phyloP scores from a whole-genome alignment of 2,329 filamentous ascomycete species.

The Phialophora chinensis region DNA sequence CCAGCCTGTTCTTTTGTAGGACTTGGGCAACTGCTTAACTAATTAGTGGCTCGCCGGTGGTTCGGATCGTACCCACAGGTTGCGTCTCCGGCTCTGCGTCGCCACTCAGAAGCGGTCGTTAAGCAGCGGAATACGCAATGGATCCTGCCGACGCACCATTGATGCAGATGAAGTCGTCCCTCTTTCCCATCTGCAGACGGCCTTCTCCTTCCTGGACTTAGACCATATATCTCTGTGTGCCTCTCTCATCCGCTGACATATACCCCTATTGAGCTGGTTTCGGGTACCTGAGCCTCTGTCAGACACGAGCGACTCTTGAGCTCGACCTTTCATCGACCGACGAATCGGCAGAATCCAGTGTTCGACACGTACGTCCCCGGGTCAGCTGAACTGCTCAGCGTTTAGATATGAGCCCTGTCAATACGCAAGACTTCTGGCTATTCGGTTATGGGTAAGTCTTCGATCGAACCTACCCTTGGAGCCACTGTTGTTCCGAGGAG shows the following conservation, averaged over 20 bases:
- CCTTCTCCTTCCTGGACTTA: slow-evolving; percentile 19
- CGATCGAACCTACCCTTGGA: background rate
- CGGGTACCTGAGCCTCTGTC: background rate
- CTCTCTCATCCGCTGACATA: slow-evolving; percentile 7
- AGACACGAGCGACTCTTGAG: background rate
- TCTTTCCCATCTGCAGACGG: slow-evolving; percentile 14
- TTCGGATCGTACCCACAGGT: slow-evolving; percentile 8
- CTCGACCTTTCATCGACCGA: slow-evolving; percentile 8
- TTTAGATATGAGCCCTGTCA: slow-evolving; percentile 18
- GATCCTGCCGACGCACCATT: slow-evolving; percentile 21
- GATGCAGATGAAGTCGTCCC: slow-evolving; percentile 16
- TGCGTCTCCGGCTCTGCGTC: slow-evolving; percentile 13
- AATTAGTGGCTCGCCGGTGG: slow-evolving; percentile 19
- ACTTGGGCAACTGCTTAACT: slow-evolving; percentile 18
- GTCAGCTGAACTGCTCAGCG: slow-evolving; percentile 5
- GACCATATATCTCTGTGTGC: slow-evolving; percentile 13
- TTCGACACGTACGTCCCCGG: slow-evolving; percentile 3
- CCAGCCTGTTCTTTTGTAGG: slow-evolving; percentile 17
- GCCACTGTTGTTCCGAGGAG: slow-evolving; percentile 7
- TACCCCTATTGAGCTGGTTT: slow-evolving; percentile 8
- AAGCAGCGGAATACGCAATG: slow-evolving; percentile 15
- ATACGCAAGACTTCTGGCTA: slow-evolving; percentile 80
- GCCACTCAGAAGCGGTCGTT: slow-evolving; percentile 20
- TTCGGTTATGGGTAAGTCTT: slow-evolving; percentile 85
- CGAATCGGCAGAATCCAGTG: background rate